Conservation (phyloP, 1,139 yeast genomes). For the Scheffersomyces illinoinensis region DNA sequence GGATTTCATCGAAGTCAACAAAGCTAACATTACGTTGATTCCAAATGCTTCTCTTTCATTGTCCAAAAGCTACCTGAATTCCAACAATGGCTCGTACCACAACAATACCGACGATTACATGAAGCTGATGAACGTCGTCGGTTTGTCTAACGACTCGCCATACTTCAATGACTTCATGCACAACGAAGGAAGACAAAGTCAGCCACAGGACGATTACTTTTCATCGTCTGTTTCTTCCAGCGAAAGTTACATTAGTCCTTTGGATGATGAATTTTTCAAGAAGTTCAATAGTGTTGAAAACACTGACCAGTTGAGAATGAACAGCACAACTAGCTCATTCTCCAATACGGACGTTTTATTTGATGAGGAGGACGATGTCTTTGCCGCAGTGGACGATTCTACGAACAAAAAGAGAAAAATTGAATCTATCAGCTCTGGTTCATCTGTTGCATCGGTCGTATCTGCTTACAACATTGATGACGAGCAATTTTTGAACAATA, state of each 20-base stretch:
- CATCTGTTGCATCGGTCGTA: conserved; percentile 1
- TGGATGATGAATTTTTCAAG: conserved; percentile 20
- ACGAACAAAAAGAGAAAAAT: conserved; percentile 10
- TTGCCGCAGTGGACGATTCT: background rate
- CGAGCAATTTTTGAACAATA: background rate
- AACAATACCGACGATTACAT: conserved; percentile 5
- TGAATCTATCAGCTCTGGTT: conserved; percentile 8
- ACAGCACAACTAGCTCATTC: background rate
- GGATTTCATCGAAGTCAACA: background rate
- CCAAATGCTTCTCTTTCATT: background rate
- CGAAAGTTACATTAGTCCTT: conserved; percentile 15
- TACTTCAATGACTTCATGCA: conserved; percentile 15
- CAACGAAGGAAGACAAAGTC: background rate
- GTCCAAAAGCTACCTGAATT: background rate
- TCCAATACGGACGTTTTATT: background rate
- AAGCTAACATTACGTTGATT: background rate
- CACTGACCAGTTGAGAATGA: background rate
- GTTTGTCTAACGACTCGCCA: conserved; percentile 9
- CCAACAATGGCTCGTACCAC: background rate
- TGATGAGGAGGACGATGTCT: background rate
- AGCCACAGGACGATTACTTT: conserved; percentile 6
- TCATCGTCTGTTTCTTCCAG: conserved; percentile 12
- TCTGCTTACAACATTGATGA: background rate
- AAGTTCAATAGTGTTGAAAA: conserved; percentile 8
- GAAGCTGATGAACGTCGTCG: conserved; percentile 11